Base-by-base conservation (phyloP, 139 green algal genomes). In the Chlamydomonas asymmetrica region DNA sequence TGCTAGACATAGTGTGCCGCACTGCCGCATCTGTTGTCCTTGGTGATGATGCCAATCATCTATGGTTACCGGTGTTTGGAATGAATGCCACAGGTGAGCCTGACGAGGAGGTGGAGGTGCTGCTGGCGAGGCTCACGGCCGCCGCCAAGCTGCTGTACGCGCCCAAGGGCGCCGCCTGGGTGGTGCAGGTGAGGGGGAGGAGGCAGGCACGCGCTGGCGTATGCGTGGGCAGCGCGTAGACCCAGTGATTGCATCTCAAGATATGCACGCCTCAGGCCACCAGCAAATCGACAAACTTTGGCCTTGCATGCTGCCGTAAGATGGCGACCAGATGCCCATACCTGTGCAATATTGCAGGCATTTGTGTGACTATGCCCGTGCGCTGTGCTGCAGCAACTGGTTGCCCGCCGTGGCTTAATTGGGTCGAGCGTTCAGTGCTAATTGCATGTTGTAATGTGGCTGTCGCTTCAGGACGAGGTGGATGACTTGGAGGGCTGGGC, bases 101-200 rank as follows among this genome's bases (percentile, higher is more conserved):
- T 16, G 20, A 52, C 27, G 16, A n/a, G 7, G 71, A 77, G 59
- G 32, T 77, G 57, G 71, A 77, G 57, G 71, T 70, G 4, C 60
- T 77, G 57, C 18, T 77, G 40, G 23, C 25, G 2, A 57, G 71
- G 41, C 40, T 77, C 3, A 77, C 71, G 20, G 71, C 71, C 29
- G 71, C 71, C 59, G 71, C 69, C 48, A 57, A 59, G 32, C 59
- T 77, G 57, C 32, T 77, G 59, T 77, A 77, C 60, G 71, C 59
- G 59, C 41, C 59, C 4, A 4, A 57, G 0, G 71, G 48, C 25
- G 41, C 23, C 59, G 54, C 29, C 32, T 77, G 71, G 71, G 71
- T 77, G 40, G 34, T 77, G 41, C 71, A 77, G 65, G 71, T 76
- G 31, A n/a, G 45, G 45, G 45, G 60, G 70, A 41, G 5, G 25